Evolutionary conservation across 768 basidiomycete species (phyloP).

Genomic region (Hysterangium stoloniferum): DNA sequence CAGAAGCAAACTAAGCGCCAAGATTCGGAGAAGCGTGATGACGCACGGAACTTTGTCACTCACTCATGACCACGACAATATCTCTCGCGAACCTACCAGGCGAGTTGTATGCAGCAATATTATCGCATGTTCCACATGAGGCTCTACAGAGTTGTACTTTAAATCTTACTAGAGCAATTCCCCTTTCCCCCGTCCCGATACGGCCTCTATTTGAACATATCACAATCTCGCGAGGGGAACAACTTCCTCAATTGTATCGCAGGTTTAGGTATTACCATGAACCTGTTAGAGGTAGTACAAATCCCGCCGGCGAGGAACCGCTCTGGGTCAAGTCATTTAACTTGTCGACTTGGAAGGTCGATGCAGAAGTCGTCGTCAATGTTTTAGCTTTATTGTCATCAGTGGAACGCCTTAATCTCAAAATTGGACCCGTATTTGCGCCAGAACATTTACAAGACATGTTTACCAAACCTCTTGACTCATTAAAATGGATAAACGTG

Average conservation of each 20-base stretch:
- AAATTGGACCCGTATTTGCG: constrained; percentile 70
- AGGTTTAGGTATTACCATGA: constrained; percentile 37
- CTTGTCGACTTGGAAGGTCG: constrained; percentile 59
- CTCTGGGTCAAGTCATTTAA: constrained; percentile 41
- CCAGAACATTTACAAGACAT: constrained; percentile 79
- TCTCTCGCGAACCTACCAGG: constrained; percentile 42
- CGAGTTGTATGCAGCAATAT: constrained; percentile 58
- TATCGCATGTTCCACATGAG: constrained; percentile 40
- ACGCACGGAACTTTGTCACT: no score
- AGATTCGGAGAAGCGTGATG: no score
- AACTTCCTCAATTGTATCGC: constrained; percentile 48
- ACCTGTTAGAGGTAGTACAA: neutral
- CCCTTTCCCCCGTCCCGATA: constrained; percentile 47
- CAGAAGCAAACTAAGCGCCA: no score
- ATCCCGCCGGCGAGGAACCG: constrained; percentile 16
- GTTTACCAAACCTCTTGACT: constrained; percentile 39
- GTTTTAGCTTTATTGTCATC: constrained; percentile 50
- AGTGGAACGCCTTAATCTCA: constrained; percentile 45
- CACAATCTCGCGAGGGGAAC: constrained; percentile 39
- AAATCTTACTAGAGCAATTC: constrained; percentile 56
- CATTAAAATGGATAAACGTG: constrained; percentile 48
- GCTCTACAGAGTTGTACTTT: constrained; percentile 46
- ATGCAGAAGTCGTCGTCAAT: constrained; percentile 69
- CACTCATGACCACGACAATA: no score
- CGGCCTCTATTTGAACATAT: constrained; percentile 54